A percentile compares a stretch with the other conserved stretches of the same genome.
Evolutionary conservation across 805 yeast species (phyloP).

Genomic region (Yamadazyma philogaea): DNA sequence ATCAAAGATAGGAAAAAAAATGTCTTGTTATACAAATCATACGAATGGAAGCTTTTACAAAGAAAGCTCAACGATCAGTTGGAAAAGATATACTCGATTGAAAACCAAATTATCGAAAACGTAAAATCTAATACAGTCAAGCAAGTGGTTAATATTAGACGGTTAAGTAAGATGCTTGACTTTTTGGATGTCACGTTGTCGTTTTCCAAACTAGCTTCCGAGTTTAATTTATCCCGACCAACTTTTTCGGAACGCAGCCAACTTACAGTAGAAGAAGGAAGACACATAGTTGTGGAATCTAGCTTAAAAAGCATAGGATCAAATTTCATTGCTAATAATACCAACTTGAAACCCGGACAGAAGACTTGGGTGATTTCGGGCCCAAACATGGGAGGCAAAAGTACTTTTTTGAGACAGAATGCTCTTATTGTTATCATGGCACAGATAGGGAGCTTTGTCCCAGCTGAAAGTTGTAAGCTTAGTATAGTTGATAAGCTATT

Average conservation of each 20-base stretch:
- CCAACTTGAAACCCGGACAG: conserved; percentile 18
- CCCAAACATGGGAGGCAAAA: conserved; percentile 88
- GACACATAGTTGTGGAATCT: conserved; percentile 85
- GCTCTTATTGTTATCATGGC: conserved; percentile 66
- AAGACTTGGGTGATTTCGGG: conserved; percentile 66
- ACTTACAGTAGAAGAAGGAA: conserved; percentile 58
- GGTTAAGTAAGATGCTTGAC: conserved; percentile 52
- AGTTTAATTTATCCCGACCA: conserved; percentile 66
- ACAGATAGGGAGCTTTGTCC: conserved; percentile 66
- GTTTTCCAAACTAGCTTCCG: conserved; percentile 70
- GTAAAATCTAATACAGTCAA: conserved; percentile 48
- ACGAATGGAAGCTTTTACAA: conserved; percentile 50
- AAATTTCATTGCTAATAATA: conserved; percentile 45
- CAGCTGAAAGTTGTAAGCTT: conserved; percentile 56
- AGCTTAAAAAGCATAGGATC: conserved; percentile 51
- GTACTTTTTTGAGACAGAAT: conserved; percentile 70
- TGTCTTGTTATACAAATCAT: conserved; percentile 44
- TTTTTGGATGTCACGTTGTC: conserved; percentile 70
- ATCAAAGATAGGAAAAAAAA: conserved; percentile 37
- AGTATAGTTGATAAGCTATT: conserved; percentile 76
- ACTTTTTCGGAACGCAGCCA: conserved; percentile 40
- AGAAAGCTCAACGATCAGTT: conserved; percentile 48
- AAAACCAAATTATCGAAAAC: conserved; percentile 47
- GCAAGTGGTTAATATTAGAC: conserved; percentile 46
- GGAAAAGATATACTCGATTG: conserved; percentile 53